Percentiles rank a stretch among this genome's conserved stretches.
phyloP scores from a whole-genome alignment of 768 basidiomycete genomes.

The Boletellus ananiceps region DNA sequence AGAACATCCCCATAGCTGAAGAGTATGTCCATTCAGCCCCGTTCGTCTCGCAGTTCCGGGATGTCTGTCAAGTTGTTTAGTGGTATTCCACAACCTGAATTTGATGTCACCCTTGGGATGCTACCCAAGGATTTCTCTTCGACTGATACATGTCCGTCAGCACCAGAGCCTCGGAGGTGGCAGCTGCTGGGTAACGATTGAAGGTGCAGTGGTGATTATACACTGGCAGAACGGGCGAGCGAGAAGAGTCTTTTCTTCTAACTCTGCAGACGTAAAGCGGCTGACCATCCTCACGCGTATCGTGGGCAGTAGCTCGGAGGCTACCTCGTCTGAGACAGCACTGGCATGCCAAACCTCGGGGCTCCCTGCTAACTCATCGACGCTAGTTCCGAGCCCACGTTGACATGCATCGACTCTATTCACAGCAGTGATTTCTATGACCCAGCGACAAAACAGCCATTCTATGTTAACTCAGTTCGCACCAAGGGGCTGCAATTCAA shows the following conservation, averaged over 20 bases:
- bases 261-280: too few species aligned
- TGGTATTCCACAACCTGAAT: slow-evolving; percentile 81
- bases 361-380: too few species aligned
- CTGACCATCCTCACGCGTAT: too few species aligned
- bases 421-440: slow-evolving; percentile 10
- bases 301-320: too few species aligned
- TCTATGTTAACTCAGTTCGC: slow-evolving; percentile 17
- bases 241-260: too few species aligned
- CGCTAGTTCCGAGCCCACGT: neutral
- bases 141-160: slow-evolving; percentile 77
- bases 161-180: slow-evolving; percentile 75
- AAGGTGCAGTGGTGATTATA: slow-evolving; percentile 24
- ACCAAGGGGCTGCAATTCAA: slow-evolving; percentile 64
- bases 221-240: too few species aligned
- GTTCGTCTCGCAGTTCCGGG: slow-evolving; percentile 78
- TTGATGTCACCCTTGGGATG: slow-evolving; percentile 56
- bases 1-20: slow-evolving; percentile 86
- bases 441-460: neutral
- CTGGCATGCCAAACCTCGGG: too few species aligned
- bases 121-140: slow-evolving; percentile 81
- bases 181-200: slow-evolving; percentile 69
- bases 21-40: slow-evolving; percentile 69
- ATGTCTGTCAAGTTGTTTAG: slow-evolving; percentile 80
- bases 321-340: too few species aligned
- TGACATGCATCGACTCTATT: neutral